A percentile compares a stretch with the other conserved stretches of the same genome.
Evolutionary conservation across 108 stramenopile species (phyloP).

Genomic region (Nitzschia sp.): DNA sequence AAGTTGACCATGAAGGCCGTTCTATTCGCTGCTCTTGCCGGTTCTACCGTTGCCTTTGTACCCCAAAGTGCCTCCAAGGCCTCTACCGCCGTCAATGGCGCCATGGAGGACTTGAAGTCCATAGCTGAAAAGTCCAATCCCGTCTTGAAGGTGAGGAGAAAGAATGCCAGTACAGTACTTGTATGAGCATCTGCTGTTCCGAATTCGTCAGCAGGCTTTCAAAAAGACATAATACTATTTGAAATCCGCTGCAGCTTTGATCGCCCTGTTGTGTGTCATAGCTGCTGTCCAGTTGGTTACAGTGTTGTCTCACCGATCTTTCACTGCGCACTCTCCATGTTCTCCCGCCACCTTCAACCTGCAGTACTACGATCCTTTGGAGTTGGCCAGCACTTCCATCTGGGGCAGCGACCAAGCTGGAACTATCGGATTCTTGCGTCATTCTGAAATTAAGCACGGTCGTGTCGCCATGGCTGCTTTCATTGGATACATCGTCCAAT

Average conservation of each 20-base stretch:
- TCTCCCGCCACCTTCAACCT: background rate
- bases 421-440: slow-evolving; percentile 70
- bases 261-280: background rate
- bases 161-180: background rate
- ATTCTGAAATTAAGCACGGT: slow-evolving; percentile 85
- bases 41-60: slow-evolving; percentile 70
- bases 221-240: background rate
- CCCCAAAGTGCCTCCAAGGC: slow-evolving; percentile 34
- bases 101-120: slow-evolving; percentile 60
- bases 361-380: slow-evolving; percentile 78
- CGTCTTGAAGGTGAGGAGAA: slow-evolving; percentile 53
- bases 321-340: background rate
- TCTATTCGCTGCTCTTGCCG: slow-evolving; percentile 46
- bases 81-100: slow-evolving; percentile 32
- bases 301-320: slow-evolving; percentile 8
- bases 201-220: background rate
- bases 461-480: slow-evolving; percentile 66
- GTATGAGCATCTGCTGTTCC: too few relatives aligned
- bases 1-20: slow-evolving; percentile 51
- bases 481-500: slow-evolving; percentile 71
- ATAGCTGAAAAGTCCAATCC: slow-evolving; percentile 76
- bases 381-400: slow-evolving; percentile 67
- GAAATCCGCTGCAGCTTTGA: background rate
- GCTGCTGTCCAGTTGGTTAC: background rate
- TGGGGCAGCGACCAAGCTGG: slow-evolving; percentile 67